A percentile compares a stretch with the other conserved stretches of the same genome.
Conservation (phyloP, 495 filamentous ascomycete genomes). For the Hyaloscypha hepaticicola region DNA sequence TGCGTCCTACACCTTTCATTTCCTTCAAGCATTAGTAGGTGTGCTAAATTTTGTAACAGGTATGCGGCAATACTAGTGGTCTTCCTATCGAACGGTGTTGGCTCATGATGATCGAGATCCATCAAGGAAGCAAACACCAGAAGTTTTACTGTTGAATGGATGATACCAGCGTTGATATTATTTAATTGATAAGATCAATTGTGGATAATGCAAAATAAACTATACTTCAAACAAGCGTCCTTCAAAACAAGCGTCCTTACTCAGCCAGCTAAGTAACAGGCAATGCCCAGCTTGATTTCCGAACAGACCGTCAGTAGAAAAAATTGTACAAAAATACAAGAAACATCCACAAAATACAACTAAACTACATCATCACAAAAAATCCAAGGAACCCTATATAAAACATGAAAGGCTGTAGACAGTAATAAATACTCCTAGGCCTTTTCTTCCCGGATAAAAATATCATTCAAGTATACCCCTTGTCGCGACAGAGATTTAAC, state of each 20-base stretch:
- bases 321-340: neutral
- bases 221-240: neutral
- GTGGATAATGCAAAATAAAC: neutral
- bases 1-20: neutral
- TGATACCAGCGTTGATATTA: neutral
- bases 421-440: neutral
- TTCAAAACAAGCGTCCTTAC: neutral
- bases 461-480: neutral
- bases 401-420: neutral
- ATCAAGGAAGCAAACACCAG: neutral
- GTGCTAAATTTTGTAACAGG: conserved; percentile 5
- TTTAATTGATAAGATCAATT: neutral
- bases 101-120: conserved; percentile 10
- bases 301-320: neutral
- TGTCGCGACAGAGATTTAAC: neutral
- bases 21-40: neutral
- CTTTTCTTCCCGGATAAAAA: neutral
- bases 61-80: conserved; percentile 22
- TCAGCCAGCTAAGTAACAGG: neutral
- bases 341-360: neutral
- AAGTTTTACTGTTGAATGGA: neutral
- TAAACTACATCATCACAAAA: neutral
- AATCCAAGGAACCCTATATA: neutral
- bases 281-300: neutral
- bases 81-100: conserved; percentile 8